Evolutionary conservation across 768 basidiomycete genomes (phyloP).

Genomic region (Hemileccinum impolitum): DNA sequence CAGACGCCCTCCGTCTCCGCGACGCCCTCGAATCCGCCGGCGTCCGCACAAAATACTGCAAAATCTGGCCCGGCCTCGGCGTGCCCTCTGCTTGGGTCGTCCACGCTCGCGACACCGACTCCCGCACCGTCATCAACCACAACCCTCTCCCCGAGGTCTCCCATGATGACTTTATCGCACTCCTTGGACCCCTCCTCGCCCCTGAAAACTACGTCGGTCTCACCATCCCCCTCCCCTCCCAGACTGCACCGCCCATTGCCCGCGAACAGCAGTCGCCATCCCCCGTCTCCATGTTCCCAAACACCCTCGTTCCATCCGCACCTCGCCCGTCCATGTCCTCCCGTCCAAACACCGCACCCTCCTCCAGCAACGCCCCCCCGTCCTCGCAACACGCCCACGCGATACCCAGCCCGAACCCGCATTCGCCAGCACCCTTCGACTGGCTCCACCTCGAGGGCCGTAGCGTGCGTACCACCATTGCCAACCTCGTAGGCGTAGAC

Average conservation of each 20-base stretch:
- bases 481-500: conserved; percentile 75
- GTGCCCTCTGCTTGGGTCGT: conserved; percentile 83
- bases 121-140: conserved; percentile 77
- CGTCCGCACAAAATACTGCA: conserved; percentile 69
- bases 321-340: conserved; percentile 34
- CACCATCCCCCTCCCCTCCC: conserved; percentile 15
- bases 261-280: conserved; percentile 20
- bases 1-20: conserved; percentile 62
- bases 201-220: conserved; percentile 68
- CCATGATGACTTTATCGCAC: conserved; percentile 80
- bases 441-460: conserved; percentile 87
- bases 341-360: conserved; percentile 30
- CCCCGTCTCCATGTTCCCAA: conserved; percentile 31
- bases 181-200: conserved; percentile 76
- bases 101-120: conserved; percentile 63
- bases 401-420: conserved; percentile 39
- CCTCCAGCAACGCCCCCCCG: conserved; percentile 19
- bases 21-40: conserved; percentile 64
- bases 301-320: conserved; percentile 19
- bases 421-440: conserved; percentile 76
- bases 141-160: conserved; percentile 85
- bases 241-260: conserved; percentile 13
- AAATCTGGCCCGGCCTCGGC: conserved; percentile 65
- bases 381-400: conserved; percentile 5
- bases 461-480: conserved; percentile 73